Conservation (phyloP, 1,284 basidiomycete species). For the Austroboletus novae-zelandiae region DNA sequence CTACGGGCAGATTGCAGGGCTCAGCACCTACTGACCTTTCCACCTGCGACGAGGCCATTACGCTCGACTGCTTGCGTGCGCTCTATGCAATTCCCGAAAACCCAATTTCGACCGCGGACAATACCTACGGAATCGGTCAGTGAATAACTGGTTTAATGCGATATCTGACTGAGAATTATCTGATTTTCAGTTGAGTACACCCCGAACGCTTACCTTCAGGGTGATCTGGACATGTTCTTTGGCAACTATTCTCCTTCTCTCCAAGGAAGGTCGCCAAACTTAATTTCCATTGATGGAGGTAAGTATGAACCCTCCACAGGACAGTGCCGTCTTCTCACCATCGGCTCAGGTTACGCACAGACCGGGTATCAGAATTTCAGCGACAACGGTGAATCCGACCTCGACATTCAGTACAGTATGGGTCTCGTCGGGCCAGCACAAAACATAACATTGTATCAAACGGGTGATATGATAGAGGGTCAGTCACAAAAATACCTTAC, state of each 20-base stretch:
- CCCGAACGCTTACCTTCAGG: conserved; percentile 38
- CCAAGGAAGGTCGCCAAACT: conserved; percentile 14
- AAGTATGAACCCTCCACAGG: neutral
- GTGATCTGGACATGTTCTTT: conserved; percentile 47
- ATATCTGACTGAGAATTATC: neutral
- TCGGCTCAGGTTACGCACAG: conserved; percentile 34
- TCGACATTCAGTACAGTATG: conserved; percentile 53
- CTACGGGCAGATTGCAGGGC: conserved; percentile 12
- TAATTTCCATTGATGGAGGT: conserved; percentile 33
- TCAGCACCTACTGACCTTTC: conserved; percentile 14
- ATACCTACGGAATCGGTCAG: conserved; percentile 36
- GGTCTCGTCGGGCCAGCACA: conserved; percentile 38
- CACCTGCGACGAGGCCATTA: conserved; percentile 37
- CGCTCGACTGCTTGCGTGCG: conserved; percentile 36
- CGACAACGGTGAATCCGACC: conserved; percentile 47
- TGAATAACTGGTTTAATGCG: neutral
- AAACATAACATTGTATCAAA: conserved; percentile 44
- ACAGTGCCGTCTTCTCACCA: neutral
- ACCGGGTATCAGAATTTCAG: conserved; percentile 35
- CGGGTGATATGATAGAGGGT: conserved; percentile 43
- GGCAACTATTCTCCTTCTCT: conserved; percentile 26
- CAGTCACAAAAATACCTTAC: neutral
- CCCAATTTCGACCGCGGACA: conserved; percentile 26
- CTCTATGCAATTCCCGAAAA: conserved; percentile 35
- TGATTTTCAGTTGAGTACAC: conserved; percentile 24